phyloP scores from a whole-genome alignment of 371 early-diverging fungal genomes.

The Conidiobolus incongruus region DNA sequence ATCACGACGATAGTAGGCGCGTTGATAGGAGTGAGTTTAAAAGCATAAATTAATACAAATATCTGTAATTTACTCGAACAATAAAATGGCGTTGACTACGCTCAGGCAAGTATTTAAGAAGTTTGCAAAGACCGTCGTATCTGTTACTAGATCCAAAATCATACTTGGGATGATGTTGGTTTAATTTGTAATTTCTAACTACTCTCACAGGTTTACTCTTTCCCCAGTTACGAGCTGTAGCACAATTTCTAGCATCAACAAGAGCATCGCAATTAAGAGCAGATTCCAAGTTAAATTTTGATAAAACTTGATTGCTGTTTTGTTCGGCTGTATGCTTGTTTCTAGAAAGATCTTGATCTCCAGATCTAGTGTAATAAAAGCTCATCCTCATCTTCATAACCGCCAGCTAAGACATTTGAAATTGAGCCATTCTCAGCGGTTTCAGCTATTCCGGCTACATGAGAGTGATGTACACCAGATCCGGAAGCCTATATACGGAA shows the following conservation, averaged over 20 bases:
- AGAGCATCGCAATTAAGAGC: constrained; percentile 26
- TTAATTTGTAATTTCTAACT: constrained; percentile 17
- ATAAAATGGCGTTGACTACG: constrained; percentile 8
- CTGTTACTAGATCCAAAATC: too few species aligned
- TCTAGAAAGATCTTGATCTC: constrained; percentile 18
- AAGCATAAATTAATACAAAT: too few species aligned
- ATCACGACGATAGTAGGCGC: constrained; percentile 29
- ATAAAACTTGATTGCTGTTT: constrained; percentile 18
- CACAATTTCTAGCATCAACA: constrained; percentile 14
- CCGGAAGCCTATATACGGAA: constrained; percentile 15
- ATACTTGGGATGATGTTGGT: constrained; percentile 16
- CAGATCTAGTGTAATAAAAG: constrained; percentile 29
- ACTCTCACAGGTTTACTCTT: constrained; percentile 29
- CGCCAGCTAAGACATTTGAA: constrained; percentile 24
- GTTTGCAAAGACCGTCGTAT: constrained; percentile 40
- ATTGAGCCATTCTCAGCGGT: constrained; percentile 15
- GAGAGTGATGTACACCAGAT: constrained; percentile 30
- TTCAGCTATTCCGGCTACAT: constrained; percentile 24
- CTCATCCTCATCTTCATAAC: constrained; percentile 28
- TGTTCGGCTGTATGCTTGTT: constrained; percentile 18
- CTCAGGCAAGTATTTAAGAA: constrained; percentile 32
- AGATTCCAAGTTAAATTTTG: constrained; percentile 19
- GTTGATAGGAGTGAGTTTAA: too few species aligned
- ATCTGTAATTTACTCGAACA: too few species aligned
- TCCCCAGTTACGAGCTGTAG: constrained; percentile 22